Evolutionary conservation across 2,329 filamentous ascomycete genomes (phyloP).

Genomic region (Nannizziopsis arthrosporioides): DNA sequence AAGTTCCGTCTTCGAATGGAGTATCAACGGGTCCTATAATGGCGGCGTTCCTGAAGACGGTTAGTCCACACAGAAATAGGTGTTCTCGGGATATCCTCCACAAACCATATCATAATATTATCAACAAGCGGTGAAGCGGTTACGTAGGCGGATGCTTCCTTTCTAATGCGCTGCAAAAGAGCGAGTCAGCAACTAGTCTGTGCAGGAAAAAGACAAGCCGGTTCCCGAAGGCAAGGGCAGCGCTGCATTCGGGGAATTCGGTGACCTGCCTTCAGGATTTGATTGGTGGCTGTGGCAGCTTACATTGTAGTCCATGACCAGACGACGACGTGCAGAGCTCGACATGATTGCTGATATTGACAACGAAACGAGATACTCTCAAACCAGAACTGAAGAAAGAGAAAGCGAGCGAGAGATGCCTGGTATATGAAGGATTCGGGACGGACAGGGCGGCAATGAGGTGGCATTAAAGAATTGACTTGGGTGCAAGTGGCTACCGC

Average conservation of each 20-base stretch:
- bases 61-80: not conserved
- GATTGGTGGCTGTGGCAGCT: constrained; percentile 20
- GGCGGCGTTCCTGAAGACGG: constrained; percentile 69
- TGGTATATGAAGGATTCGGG: too few relatives aligned
- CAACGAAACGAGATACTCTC: too few relatives aligned
- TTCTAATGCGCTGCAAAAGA: constrained; percentile 78
- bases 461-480: too few relatives aligned
- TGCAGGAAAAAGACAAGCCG: not conserved
- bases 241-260: too few relatives aligned
- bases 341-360: constrained; percentile 52
- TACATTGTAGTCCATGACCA: constrained; percentile 99
- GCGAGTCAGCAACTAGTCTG: not conserved
- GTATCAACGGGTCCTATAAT: constrained; percentile 96
- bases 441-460: too few relatives aligned
- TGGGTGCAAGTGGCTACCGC: too few relatives aligned
- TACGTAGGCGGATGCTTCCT: constrained; percentile 89
- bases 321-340: constrained; percentile 81
- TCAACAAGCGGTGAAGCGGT: constrained; percentile 92
- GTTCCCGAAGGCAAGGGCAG: not conserved
- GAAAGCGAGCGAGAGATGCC: too few relatives aligned
- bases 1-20: constrained; percentile 95
- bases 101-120: constrained; percentile 91
- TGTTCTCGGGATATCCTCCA: not conserved
- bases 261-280: too few relatives aligned
- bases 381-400: too few relatives aligned